A percentile compares a stretch with the other conserved stretches of the same genome.
These are phyloP conservation scores for Pseudogymnoascus verrucosus DNA, from an alignment of 2,329 filamentous ascomycete genomes.

Conservation along the genomic window DNA sequence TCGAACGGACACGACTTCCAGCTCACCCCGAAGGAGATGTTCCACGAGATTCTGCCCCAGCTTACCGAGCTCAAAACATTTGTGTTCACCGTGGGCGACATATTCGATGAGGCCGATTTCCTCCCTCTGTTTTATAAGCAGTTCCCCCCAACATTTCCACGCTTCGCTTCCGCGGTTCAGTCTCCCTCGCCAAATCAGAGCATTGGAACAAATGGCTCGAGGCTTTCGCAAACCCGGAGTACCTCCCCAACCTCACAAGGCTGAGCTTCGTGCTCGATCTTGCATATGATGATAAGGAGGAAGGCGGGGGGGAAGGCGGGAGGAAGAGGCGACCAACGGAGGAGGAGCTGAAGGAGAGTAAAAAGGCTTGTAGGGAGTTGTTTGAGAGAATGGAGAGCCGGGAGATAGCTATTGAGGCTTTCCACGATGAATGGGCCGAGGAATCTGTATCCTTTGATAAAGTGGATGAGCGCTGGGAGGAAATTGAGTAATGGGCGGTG, in stretches of 20 bases:
- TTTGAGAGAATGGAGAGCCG: not conserved
- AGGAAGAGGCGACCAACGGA: not conserved
- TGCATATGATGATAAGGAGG: not conserved
- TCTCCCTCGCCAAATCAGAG: not conserved
- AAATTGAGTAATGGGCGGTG: not conserved
- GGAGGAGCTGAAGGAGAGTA: not conserved
- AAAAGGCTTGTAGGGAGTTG: not conserved
- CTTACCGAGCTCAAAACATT: not conserved
- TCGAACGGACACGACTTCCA: not conserved
- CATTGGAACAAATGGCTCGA: not conserved
- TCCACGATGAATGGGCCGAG: not conserved
- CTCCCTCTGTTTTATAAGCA: not conserved
- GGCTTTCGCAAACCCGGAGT: not conserved
- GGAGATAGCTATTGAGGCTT: not conserved
- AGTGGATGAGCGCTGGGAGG: not conserved
- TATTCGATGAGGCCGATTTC: not conserved
- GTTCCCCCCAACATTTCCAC: not conserved
- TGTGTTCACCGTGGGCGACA: not conserved
- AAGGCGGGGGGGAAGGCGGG: not conserved
- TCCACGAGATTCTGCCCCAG: not conserved
- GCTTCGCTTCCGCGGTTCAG: not conserved
- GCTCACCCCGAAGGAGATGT: not conserved
- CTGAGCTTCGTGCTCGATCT: conserved; percentile 19
- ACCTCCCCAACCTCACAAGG: not conserved
- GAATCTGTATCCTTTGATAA: not conserved